These are phyloP conservation scores for Curvularia verruculosa DNA, from an alignment of 2,329 filamentous ascomycete genomes.

Conservation along the genomic window DNA sequence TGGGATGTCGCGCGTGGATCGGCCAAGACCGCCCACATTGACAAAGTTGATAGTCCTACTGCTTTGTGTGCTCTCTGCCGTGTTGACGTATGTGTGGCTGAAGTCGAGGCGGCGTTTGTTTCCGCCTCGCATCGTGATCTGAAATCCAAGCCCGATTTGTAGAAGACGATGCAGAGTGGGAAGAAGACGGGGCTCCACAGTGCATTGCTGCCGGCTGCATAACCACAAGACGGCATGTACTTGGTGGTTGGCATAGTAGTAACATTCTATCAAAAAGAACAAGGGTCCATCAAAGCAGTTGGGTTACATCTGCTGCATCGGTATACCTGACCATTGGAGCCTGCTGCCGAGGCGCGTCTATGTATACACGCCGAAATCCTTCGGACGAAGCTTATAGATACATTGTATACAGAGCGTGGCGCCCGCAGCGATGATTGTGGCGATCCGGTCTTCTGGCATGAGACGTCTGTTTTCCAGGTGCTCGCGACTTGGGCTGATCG, in stretches of 20 bases:
- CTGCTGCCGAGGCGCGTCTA: not conserved
- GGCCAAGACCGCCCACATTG: constrained; percentile 11
- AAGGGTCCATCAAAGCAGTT: not conserved
- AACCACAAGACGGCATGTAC: not conserved
- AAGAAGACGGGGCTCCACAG: not conserved
- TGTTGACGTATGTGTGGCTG: not conserved
- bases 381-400: not conserved
- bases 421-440: constrained; percentile 3
- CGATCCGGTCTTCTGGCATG: constrained; percentile 6
- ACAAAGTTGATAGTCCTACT: not conserved
- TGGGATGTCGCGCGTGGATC: constrained; percentile 8
- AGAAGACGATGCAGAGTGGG: not conserved
- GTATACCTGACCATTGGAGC: not conserved
- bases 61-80: not conserved
- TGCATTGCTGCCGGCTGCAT: not conserved
- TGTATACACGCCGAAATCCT: not conserved
- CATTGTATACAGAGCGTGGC: constrained; percentile 1
- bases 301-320: not conserved
- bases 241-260: not conserved
- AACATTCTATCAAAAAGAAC: not conserved
- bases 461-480: constrained; percentile 4
- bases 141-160: not conserved
- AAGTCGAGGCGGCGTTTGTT: not conserved
- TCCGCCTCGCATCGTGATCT: not conserved
- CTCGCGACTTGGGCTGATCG: constrained; percentile 15